Evolutionary conservation across 2,329 filamentous ascomycete genomes (phyloP).

Genomic region (Beauveria australis): DNA sequence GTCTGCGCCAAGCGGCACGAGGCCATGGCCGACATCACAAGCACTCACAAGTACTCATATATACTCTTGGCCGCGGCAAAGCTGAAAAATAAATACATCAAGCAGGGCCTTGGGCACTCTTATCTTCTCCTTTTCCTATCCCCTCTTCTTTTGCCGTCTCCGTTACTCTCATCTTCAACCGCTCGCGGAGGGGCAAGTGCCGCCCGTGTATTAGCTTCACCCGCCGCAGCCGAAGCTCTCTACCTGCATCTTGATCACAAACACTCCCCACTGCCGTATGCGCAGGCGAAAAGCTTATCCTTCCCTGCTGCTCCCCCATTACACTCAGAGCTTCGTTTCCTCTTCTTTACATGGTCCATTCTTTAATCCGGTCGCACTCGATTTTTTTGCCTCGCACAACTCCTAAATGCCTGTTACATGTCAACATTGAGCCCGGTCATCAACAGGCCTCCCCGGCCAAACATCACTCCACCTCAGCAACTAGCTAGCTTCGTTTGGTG

Average conservation of each 20-base stretch:
- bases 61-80: background rate
- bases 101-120: background rate
- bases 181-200: background rate
- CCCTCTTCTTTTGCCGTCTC: no score
- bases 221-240: background rate
- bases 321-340: background rate
- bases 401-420: background rate
- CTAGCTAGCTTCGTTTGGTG: background rate
- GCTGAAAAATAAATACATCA: background rate
- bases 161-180: background rate
- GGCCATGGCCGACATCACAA: background rate
- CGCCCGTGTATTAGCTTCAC: constrained; percentile 3
- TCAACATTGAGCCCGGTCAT: background rate
- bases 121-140: background rate
- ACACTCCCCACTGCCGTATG: background rate
- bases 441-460: constrained; percentile 5
- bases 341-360: background rate
- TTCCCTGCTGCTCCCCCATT: background rate
- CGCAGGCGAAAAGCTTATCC: background rate
- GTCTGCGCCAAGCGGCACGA: constrained; percentile 7
- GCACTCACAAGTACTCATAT: background rate
- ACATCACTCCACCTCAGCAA: constrained; percentile 1
- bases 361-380: background rate
- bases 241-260: background rate
- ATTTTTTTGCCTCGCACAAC: background rate